Base-by-base conservation (phyloP, 495 filamentous ascomycete genomes). In the Oidiodendron maius region DNA sequence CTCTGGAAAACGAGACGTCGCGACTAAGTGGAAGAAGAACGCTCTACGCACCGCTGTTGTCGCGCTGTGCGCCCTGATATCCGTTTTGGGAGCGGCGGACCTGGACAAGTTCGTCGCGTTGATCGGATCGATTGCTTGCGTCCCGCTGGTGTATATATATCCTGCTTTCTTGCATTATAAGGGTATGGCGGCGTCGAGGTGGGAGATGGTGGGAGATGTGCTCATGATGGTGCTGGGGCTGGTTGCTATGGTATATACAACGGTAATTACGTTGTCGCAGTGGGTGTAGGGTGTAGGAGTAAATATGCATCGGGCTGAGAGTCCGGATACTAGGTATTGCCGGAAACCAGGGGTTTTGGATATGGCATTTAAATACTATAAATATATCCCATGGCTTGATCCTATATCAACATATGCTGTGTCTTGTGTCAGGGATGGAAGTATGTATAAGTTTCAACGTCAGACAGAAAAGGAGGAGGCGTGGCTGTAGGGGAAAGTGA, bases 11-110 rank as follows among this genome's bases (percentile, higher is more conserved):
- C 66, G 63, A 22, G 71, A 67, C 44, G 47, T 57, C 11, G 53
- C 57, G 15, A 82, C 71, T 32, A 84, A 84, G 55, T 84, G 81
- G 81, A 77, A 76, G 58, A 84, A 84, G 71, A 84, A 84, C 47
- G 65, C 55, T 3, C 77, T 84, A 45, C 70, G 81, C 2, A 53
- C 74, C 0, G 53, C 32, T 0, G 41, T 81, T 8, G 73, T 81
- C 9, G 43, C 70, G 1, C 3, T 73, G 2, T 80, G 77, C 36
- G 76, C 71, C 2, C 55, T 64, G 9, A 67, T 83, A 23, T 65
- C 78, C 2, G 67, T 76, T 4, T 8, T 70, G 0, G 80, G 80
- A 3, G 76, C 81, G 0, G 74, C 69, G 4, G 77, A 83, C 57
- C 59, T 84, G 35, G 81, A 84, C 58, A 74, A 72, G 39, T 84